These are phyloP conservation scores for Akebia trifoliata DNA, from an alignment of 164 flowering plant species.

Conservation along the genomic window DNA sequence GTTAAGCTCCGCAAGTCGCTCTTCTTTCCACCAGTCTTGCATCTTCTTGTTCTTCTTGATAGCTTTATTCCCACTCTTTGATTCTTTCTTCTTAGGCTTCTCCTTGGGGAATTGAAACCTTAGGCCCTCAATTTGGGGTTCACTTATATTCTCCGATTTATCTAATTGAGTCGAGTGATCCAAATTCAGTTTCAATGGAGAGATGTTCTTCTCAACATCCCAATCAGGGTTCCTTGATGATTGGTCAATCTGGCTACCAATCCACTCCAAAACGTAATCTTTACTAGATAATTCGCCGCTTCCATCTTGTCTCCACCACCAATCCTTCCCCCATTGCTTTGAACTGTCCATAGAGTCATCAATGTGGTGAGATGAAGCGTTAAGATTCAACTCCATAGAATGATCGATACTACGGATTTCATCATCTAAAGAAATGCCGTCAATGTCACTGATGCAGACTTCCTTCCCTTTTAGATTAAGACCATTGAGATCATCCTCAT, in stretches of 20 bases:
- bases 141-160: conserved; percentile 28
- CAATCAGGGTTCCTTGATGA: conserved; percentile 53
- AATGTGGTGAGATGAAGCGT: conserved; percentile 17
- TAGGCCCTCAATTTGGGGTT: conserved; percentile 19
- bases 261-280: conserved; percentile 97
- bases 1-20: conserved; percentile 63
- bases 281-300: conserved; percentile 84
- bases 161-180: conserved; percentile 23
- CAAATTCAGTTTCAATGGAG: conserved; percentile 26
- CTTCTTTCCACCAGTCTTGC: conserved; percentile 99
- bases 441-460: conserved; percentile 33
- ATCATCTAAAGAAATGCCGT: conserved; percentile 43
- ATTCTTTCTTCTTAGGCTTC: conserved; percentile 32
- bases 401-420: conserved; percentile 49
- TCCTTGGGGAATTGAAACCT: conserved; percentile 18
- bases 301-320: conserved; percentile 99
- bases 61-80: conserved; percentile 22
- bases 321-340: conserved; percentile 90
- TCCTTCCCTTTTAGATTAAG: conserved; percentile 60
- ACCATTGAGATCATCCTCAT: conserved; percentile 25
- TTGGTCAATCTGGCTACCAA: conserved; percentile 88
- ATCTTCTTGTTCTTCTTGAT: conserved; percentile 65
- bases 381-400: conserved; percentile 52
- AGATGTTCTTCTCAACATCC: conserved; percentile 51
- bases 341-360: conserved; percentile 27